Base-by-base conservation (phyloP, 495 filamentous ascomycete genomes). In the Daldinia concentrica region DNA sequence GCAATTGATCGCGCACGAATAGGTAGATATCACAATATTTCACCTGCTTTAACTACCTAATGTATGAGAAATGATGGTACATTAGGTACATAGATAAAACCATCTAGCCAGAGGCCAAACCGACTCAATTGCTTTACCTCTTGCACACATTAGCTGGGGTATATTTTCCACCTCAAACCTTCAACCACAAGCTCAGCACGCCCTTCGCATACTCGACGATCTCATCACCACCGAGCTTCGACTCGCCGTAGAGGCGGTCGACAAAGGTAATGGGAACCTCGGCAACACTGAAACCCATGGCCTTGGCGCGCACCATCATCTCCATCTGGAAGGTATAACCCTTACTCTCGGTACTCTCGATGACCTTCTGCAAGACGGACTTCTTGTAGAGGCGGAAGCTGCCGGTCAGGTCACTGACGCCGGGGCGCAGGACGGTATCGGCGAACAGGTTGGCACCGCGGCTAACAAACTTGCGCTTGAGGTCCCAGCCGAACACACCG, bases 251-350 rank as follows among this genome's bases (percentile, higher is more conserved):
- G 37, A 99, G 82, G 43, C 95, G 88, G 79, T 99, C 95, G 45
- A 99, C 95, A 81, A 99, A 99, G 24, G 88, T 90, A 72, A 99
- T 98, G 5, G 95, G 95, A 64, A 95, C 94, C 85, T 98, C 95
- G 15, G 90, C 91, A 30, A 99, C 93, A 58, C 86, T 91, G 80
- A 86, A 95, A 1, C 94, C 93, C 91, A 95, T 93, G 14, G 91
- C 92, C 86, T 96, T 97, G 43, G 95, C 95, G 58, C 95, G 86
- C 4, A 96, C 93, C 74, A 86, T 86, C 74, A 88, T 80, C 85
- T 97, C 95, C 95, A 99, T 98, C 88, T 99, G 95, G 86, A 98
- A 98, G 27, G 92, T 95, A 78, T 97, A 99, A 15, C 95, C 95
- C 80, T 97, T 94, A 74, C 92, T 95, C 82, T 96, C 90, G 43